These are phyloP conservation scores for Fagopyrum tataricum DNA, from an alignment of 148 eudicot genomes.

Conservation along the genomic window DNA sequence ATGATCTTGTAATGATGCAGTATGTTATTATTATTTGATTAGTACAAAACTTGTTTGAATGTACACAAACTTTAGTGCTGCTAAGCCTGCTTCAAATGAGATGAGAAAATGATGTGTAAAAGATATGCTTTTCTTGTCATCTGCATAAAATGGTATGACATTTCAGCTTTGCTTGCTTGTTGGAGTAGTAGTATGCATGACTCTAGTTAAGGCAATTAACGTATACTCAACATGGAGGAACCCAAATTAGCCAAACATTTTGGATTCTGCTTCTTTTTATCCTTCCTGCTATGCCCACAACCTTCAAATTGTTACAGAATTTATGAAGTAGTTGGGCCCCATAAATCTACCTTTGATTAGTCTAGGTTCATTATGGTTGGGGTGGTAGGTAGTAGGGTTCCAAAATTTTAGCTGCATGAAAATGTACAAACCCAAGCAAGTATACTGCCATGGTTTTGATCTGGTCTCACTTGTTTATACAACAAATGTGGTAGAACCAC, in stretches of 20 bases:
- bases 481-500: conserved; percentile 31
- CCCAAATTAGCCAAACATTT: conserved; percentile 9
- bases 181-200: not conserved
- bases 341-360: conserved; percentile 11
- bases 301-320: not conserved
- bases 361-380: conserved; percentile 4
- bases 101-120: not conserved
- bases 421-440: conserved; percentile 45
- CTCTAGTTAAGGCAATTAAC: not conserved
- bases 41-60: not conserved
- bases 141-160: not conserved
- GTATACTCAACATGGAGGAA: not conserved
- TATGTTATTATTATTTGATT: not conserved
- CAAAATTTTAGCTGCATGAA: conserved; percentile 36
- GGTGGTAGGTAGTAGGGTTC: conserved; percentile 34
- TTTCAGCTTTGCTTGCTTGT: not conserved
- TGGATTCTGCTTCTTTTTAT: not conserved
- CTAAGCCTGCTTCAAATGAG: not conserved
- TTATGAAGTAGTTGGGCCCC: conserved; percentile 10
- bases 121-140: not conserved
- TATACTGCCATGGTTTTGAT: conserved; percentile 23
- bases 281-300: not conserved
- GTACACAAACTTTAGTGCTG: not conserved
- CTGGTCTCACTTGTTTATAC: conserved; percentile 41
- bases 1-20: no score